A percentile compares a stretch with the other conserved stretches of the same genome.
phyloP scores from a whole-genome alignment of 2,329 filamentous ascomycete species.

The Coniella vitis region DNA sequence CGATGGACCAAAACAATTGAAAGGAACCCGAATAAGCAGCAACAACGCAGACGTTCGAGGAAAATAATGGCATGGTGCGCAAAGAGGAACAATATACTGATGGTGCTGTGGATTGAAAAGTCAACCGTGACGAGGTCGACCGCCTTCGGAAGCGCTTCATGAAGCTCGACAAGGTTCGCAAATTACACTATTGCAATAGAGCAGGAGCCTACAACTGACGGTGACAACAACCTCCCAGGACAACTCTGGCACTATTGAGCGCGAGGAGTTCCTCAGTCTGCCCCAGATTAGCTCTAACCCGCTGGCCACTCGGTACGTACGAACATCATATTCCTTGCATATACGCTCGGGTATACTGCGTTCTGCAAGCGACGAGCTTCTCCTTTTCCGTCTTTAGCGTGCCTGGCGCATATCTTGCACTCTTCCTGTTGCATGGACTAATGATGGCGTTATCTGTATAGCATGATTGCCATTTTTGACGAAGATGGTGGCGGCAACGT shows the following conservation, averaged over 20 bases:
- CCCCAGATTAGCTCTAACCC: slow-evolving; percentile 98
- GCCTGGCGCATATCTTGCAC: too few relatives aligned
- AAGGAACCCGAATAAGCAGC: too few relatives aligned
- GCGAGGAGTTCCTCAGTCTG: slow-evolving; percentile 93
- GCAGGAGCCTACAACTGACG: slow-evolving; percentile 1
- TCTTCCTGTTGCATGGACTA: not conserved
- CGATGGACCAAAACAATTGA: not conserved
- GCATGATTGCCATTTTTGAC: slow-evolving; percentile 99
- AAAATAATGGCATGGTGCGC: not conserved
- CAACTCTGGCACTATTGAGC: slow-evolving; percentile 96
- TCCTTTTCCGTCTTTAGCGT: not conserved
- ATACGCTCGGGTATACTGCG: not conserved
- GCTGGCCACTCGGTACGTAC: slow-evolving; percentile 74
- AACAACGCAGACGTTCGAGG: not conserved
- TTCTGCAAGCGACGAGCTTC: not conserved
- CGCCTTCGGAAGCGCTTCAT: slow-evolving; percentile 94
- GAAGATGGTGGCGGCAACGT: slow-evolving; percentile 97
- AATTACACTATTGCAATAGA: slow-evolving; percentile 1
- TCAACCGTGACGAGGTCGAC: slow-evolving; percentile 96
- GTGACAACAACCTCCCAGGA: slow-evolving; percentile 50
- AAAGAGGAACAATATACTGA: not conserved
- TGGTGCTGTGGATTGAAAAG: slow-evolving; percentile 37
- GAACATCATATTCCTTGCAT: not conserved
- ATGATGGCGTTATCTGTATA: slow-evolving; percentile 27
- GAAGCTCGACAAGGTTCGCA: slow-evolving; percentile 90